phyloP scores from a whole-genome alignment of 106 monocot genomes.

The Allium fistulosum region DNA sequence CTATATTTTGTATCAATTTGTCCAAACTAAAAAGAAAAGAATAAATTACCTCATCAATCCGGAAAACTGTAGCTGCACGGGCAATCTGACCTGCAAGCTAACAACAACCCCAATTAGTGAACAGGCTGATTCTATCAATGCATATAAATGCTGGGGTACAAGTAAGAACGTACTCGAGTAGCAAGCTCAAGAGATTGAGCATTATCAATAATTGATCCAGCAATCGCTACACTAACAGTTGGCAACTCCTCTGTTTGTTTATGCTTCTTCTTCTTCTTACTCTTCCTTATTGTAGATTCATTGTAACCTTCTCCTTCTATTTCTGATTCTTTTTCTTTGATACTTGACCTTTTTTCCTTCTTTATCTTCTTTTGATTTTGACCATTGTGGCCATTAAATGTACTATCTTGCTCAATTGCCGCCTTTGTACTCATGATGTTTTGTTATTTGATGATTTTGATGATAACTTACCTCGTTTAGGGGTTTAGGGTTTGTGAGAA shows the following conservation, averaged over 20 bases:
- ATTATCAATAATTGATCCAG: constrained; percentile 92
- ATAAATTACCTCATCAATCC: constrained; percentile 67
- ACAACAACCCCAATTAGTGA: neutral
- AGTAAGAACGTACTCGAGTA: constrained; percentile 47
- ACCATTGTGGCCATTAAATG: neutral
- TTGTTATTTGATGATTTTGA: too few relatives aligned
- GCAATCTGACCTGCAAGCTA: constrained; percentile 95
- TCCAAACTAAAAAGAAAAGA: too few relatives aligned
- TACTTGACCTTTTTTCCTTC: constrained; percentile 4
- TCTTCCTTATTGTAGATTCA: constrained; percentile 10
- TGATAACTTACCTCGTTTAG: too few relatives aligned
- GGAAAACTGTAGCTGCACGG: constrained; percentile 82
- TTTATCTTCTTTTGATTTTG: neutral
- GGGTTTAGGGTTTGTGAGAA: too few relatives aligned
- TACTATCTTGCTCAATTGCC: too few relatives aligned
- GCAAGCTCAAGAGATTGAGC: constrained; percentile 95
- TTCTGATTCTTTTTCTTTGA: constrained; percentile 14
- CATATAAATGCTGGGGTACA: too few relatives aligned
- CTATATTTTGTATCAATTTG: constrained; percentile 10
- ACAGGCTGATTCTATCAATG: too few relatives aligned
- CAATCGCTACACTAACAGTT: constrained; percentile 78
- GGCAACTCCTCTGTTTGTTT: constrained; percentile 19
- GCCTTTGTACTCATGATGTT: too few relatives aligned
- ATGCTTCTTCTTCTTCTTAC: constrained; percentile 5
- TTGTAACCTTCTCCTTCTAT: constrained; percentile 1